Percentiles rank a stretch among this genome's conserved stretches.
Evolutionary conservation across 257 asterid species (phyloP).

Genomic region (Gentiana dahurica): DNA sequence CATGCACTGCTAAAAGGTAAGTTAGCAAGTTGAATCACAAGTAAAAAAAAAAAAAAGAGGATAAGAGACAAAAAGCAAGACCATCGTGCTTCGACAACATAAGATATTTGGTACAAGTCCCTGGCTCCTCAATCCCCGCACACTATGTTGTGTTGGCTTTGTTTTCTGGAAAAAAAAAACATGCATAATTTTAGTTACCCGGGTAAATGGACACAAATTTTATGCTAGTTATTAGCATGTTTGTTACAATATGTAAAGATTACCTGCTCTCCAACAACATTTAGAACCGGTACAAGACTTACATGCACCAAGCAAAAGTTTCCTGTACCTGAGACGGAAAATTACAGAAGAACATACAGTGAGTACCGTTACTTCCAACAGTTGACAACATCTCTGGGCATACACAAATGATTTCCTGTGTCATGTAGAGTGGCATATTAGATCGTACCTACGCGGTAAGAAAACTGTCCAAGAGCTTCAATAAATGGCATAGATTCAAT

Average conservation of each 20-base stretch:
- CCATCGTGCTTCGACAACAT: constrained; percentile 92
- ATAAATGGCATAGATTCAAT: constrained; percentile 93
- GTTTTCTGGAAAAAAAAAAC: constrained; percentile 58
- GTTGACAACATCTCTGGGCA: neutral
- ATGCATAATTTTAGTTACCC: too few relatives aligned
- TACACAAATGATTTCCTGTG: neutral
- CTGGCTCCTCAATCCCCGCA: constrained; percentile 78
- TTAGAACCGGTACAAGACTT: constrained; percentile 88
- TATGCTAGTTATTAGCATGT: too few relatives aligned
- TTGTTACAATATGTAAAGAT: neutral
- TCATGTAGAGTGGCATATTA: constrained; percentile 1
- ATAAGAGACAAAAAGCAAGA: constrained; percentile 18
- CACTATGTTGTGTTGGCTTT: constrained; percentile 97
- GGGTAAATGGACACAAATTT: too few relatives aligned
- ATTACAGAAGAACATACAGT: constrained; percentile 4
- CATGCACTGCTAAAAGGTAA: neutral
- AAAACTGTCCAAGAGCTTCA: constrained; percentile 91
- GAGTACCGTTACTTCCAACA: constrained; percentile 1
- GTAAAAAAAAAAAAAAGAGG: neutral
- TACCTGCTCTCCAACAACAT: constrained; percentile 94
- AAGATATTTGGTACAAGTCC: constrained; percentile 77
- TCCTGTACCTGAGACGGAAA: constrained; percentile 50
- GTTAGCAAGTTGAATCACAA: neutral
- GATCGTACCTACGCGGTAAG: constrained; percentile 77
- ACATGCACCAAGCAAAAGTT: constrained; percentile 92